Conservation (phyloP, 1,284 basidiomycete species). For the Gomphus sp. region DNA sequence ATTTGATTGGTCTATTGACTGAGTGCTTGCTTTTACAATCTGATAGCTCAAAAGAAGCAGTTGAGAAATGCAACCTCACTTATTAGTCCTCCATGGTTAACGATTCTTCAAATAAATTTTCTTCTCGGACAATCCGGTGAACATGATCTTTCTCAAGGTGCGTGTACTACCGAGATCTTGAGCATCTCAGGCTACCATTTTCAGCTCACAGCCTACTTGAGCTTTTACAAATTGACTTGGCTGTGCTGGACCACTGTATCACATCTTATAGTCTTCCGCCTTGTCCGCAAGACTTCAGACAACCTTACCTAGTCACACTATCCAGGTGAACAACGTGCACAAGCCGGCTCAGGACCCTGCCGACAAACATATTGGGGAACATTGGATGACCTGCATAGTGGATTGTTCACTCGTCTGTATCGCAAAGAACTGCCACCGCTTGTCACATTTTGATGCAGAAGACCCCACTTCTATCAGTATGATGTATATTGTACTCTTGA, state of each 20-base stretch:
- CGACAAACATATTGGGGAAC: neutral
- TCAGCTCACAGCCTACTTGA: neutral
- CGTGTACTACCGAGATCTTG: too few relatives aligned
- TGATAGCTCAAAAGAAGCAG: too few relatives aligned
- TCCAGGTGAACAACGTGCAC: neutral
- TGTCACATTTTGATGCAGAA: neutral
- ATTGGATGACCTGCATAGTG: neutral
- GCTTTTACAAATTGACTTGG: neutral
- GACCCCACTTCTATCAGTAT: neutral
- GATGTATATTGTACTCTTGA: too few relatives aligned
- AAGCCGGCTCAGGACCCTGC: neutral
- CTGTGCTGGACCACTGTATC: neutral
- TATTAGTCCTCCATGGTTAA: too few relatives aligned
- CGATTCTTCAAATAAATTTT: too few relatives aligned
- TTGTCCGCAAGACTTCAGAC: neutral
- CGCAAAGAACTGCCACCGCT: neutral
- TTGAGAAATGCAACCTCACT: too few relatives aligned
- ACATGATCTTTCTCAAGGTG: too few relatives aligned
- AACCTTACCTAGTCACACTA: neutral
- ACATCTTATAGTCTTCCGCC: neutral
- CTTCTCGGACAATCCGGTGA: too few relatives aligned
- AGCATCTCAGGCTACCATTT: too few relatives aligned
- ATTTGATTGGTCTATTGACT: too few relatives aligned
- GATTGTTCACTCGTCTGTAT: neutral
- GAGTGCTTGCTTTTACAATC: too few relatives aligned